These are phyloP conservation scores for Telfairia occidentalis DNA, from an alignment of 331 rosid species.

Conservation along the genomic window DNA sequence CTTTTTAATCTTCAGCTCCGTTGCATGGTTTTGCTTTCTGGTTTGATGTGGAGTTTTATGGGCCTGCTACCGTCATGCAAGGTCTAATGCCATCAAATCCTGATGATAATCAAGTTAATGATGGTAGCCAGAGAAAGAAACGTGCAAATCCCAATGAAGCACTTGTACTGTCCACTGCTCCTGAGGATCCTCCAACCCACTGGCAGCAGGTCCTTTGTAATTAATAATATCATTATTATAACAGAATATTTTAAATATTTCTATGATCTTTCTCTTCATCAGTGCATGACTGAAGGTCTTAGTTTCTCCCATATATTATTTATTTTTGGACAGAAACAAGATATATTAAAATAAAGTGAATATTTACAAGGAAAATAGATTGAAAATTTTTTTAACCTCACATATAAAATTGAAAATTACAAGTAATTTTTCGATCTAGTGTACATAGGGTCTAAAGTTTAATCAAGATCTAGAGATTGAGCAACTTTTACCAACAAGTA, in stretches of 20 bases:
- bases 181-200: conserved; percentile 99
- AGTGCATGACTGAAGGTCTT: neutral
- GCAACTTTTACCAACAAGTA: neutral
- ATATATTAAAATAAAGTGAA: neutral
- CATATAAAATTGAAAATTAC: neutral
- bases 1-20: conserved; percentile 55
- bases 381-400: neutral
- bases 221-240: neutral
- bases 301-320: neutral
- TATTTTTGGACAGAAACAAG: neutral
- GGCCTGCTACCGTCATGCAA: conserved; percentile 30
- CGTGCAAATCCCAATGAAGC: conserved; percentile 67
- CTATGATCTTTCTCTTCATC: neutral
- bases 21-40: conserved; percentile 98
- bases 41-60: conserved; percentile 96
- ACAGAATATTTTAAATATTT: neutral
- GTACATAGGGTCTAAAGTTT: neutral
- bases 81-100: conserved; percentile 8
- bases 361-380: neutral
- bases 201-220: conserved; percentile 82
- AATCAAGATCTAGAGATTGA: neutral
- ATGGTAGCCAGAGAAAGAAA: conserved; percentile 65
- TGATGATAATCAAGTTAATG: conserved; percentile 37
- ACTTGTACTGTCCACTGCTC: conserved; percentile 82
- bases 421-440: neutral